phyloP scores from a whole-genome alignment of 176 grass and related monocot species.

The Areca catechu region DNA sequence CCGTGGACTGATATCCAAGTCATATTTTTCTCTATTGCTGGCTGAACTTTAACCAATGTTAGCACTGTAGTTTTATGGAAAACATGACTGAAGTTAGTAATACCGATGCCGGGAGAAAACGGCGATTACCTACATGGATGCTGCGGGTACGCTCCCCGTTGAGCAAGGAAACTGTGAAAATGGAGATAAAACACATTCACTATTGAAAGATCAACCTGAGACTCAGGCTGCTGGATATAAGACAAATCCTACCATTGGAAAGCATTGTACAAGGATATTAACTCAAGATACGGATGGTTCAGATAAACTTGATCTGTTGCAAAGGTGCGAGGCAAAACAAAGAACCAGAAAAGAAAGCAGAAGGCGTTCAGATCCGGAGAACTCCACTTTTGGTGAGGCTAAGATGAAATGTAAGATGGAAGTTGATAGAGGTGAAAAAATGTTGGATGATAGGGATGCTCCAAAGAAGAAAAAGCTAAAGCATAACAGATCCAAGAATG shows the following conservation, averaged over 20 bases:
- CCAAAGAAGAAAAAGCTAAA: constrained; percentile 27
- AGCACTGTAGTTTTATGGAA: too few relatives aligned
- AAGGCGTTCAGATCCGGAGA: constrained; percentile 15
- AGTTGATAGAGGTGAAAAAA: constrained; percentile 26
- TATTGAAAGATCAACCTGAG: constrained; percentile 3
- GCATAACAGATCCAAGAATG: constrained; percentile 21
- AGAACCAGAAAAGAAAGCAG: constrained; percentile 27
- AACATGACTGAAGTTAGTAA: constrained; percentile 31
- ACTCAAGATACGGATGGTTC: constrained; percentile 15
- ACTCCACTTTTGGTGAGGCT: background rate
- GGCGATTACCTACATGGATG: constrained; percentile 72
- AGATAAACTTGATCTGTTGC: constrained; percentile 12
- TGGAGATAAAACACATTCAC: constrained; percentile 9
- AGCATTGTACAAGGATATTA: constrained; percentile 8
- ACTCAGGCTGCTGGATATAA: background rate
- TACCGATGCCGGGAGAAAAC: constrained; percentile 27
- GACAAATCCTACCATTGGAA: background rate
- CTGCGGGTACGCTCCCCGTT: constrained; percentile 21
- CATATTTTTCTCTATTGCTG: too few relatives aligned
- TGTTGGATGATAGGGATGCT: constrained; percentile 12
- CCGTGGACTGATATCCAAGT: too few relatives aligned
- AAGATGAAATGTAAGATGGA: constrained; percentile 3
- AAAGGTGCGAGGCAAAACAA: constrained; percentile 22
- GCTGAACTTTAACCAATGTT: too few relatives aligned
- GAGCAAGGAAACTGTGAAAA: constrained; percentile 23